Evolutionary conservation across 768 basidiomycete species (phyloP), one percentile per base, ranked within the genome.

Genomic region (Multifurca ochricompacta): DNA sequence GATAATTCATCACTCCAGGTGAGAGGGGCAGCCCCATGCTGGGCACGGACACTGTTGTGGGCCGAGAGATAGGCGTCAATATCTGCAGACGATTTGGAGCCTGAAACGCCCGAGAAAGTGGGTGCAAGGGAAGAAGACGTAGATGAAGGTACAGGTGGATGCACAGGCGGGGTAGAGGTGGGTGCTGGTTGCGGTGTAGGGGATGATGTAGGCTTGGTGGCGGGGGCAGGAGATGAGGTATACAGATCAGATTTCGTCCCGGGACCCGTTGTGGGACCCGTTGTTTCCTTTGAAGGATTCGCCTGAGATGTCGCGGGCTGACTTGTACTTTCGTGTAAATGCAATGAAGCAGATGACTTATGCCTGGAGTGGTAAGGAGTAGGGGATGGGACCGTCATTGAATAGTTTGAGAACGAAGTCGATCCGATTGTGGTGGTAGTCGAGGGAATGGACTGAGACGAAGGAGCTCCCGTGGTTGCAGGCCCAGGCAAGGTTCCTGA

Each of bases 1-100:
- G 85, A 82, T 36, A 85, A 66, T 3, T 68, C 66, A 50, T 79
- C 69, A 65, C 71, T 81, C 87, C 87, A 92, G 0, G 77, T 77
- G 42, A 92, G 69, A 7, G 76, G 56, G 1, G 66, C 43, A 18
- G 88, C 90, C 37, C 83, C 85, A 63, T 88, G 83, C 51, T 76
- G 66, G 2, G 77, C 73, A 25, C 87, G 77, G 60, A 81, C 64
- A 0, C 68, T 64, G 71, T 90, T 91, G 70, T 89, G 87, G 9
- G 70, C 75, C 7, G 65, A 54, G 36, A 91, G 72, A 62, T 81
- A 85, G 4, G 71, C 66, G 34, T 74, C 62, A 21, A 77, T 74
- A 62, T 86, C 82, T 34, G 70, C 66, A 51, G 66, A 67, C 28
- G 75, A 72, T 6, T 66, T 66, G 6, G 54, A 25, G 48, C 58